Evolutionary conservation across 1,284 basidiomycete species (phyloP).

Genomic region (Ustilago shanxiensis): DNA sequence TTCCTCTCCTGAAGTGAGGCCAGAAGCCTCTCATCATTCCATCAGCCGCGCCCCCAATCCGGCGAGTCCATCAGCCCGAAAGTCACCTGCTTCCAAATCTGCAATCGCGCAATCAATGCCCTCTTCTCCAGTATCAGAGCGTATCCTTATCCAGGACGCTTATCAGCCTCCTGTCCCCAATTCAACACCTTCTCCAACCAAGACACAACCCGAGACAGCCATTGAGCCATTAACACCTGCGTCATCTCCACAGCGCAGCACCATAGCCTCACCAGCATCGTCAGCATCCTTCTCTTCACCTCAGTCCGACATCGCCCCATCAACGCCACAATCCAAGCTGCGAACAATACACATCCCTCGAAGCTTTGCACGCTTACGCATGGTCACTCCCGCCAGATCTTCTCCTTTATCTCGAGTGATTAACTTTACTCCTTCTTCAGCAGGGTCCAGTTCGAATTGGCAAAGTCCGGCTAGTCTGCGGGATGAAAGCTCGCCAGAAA

Average conservation of each 20-base stretch:
- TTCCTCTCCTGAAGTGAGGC: neutral
- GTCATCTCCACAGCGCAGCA: neutral
- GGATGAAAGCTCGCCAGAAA: neutral
- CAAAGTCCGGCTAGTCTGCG: slow-evolving; percentile 24
- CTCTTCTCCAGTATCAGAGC: neutral
- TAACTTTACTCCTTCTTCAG: slow-evolving; percentile 32
- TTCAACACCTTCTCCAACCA: neutral
- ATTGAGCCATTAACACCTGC: neutral
- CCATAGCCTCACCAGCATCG: neutral
- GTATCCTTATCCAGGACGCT: neutral
- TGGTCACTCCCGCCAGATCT: slow-evolving; percentile 30
- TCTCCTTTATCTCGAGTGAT: slow-evolving; percentile 35
- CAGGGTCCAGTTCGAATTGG: slow-evolving; percentile 16
- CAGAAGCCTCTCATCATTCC: neutral
- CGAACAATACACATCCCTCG: slow-evolving; percentile 13
- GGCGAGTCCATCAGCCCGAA: neutral
- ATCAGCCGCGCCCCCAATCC: neutral
- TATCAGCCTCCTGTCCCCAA: neutral
- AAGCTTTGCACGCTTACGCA: slow-evolving; percentile 30
- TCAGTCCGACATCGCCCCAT: neutral
- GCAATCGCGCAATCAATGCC: neutral
- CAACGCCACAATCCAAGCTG: slow-evolving; percentile 10
- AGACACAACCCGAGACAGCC: neutral
- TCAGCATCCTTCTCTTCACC: neutral
- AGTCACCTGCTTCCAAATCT: too few relatives aligned